phyloP scores from a whole-genome alignment of 805 yeast genomes.

The Kodamaea nitidulidarum region DNA sequence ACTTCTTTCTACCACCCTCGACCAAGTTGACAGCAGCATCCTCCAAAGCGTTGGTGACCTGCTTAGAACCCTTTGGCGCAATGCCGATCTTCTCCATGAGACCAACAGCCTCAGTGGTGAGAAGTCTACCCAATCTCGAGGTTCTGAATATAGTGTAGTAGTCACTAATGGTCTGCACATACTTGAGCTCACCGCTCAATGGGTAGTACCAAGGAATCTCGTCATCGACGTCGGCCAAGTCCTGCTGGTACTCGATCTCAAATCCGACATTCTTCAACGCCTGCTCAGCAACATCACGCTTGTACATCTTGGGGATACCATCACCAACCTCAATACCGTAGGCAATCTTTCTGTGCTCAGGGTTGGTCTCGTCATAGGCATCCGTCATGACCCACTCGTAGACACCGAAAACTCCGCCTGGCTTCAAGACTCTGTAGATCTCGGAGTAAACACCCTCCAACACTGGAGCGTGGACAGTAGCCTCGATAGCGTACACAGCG shows the following conservation, averaged over 20 bases:
- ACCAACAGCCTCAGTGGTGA: slow-evolving; percentile 79
- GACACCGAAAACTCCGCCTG: slow-evolving; percentile 97
- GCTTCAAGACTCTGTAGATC: slow-evolving; percentile 91
- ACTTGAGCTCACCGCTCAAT: slow-evolving; percentile 88
- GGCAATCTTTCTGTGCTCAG: slow-evolving; percentile 88
- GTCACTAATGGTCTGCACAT: slow-evolving; percentile 76
- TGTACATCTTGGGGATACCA: slow-evolving; percentile 97
- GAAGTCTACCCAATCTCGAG: slow-evolving; percentile 74
- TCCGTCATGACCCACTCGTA: slow-evolving; percentile 99
- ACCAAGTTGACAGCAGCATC: slow-evolving; percentile 96
- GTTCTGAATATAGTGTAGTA: slow-evolving; percentile 84
- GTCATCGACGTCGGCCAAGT: slow-evolving; percentile 78
- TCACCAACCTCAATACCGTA: slow-evolving; percentile 98
- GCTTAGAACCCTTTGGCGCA: slow-evolving; percentile 86
- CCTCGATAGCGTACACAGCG: slow-evolving; percentile 97
- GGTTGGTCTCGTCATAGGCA: slow-evolving; percentile 77
- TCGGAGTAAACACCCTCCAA: slow-evolving; percentile 94
- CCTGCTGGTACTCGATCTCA: slow-evolving; percentile 68
- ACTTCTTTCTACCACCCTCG: slow-evolving; percentile 82
- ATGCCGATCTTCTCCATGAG: slow-evolving; percentile 78
- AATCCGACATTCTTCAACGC: slow-evolving; percentile 88
- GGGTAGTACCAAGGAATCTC: slow-evolving; percentile 98
- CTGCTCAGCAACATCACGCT: slow-evolving; percentile 75
- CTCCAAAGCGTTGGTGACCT: slow-evolving; percentile 90
- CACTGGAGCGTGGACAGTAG: slow-evolving; percentile 96